phyloP scores from a whole-genome alignment of 2,329 filamentous ascomycete species.

The Parastagonospora avenae region DNA sequence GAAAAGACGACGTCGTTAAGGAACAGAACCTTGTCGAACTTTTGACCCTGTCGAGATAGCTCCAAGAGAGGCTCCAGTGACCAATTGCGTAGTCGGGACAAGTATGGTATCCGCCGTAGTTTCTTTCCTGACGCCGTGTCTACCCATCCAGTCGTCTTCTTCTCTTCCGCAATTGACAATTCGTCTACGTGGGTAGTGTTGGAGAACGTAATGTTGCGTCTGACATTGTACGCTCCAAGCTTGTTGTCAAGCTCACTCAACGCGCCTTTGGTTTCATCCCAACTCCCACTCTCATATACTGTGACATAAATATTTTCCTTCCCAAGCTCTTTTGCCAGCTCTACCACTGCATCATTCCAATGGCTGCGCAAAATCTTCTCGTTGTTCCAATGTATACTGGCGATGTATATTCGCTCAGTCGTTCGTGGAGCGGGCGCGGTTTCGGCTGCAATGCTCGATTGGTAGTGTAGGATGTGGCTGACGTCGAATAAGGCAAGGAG shows the following conservation, averaged over 20 bases:
- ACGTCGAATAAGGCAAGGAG: too few relatives aligned
- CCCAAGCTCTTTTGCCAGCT: slow-evolving; percentile 61
- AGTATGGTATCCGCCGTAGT: slow-evolving; percentile 69
- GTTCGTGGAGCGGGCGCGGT: neutral
- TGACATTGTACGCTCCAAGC: slow-evolving; percentile 58
- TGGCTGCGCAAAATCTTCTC: slow-evolving; percentile 63
- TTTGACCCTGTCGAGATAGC: slow-evolving; percentile 53
- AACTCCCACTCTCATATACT: slow-evolving; percentile 70
- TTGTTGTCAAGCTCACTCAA: slow-evolving; percentile 60
- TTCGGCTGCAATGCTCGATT: too few relatives aligned
- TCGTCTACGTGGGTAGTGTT: slow-evolving; percentile 51
- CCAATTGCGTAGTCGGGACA: slow-evolving; percentile 67
- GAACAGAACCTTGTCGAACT: slow-evolving; percentile 65
- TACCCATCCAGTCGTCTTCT: neutral
- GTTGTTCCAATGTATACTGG: slow-evolving; percentile 71
- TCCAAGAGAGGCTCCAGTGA: slow-evolving; percentile 63
- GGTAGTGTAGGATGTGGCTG: too few relatives aligned
- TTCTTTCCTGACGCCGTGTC: slow-evolving; percentile 56
- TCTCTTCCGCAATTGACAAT: neutral
- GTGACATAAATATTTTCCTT: slow-evolving; percentile 69
- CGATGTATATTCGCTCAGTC: neutral
- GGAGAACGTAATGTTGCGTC: slow-evolving; percentile 62
- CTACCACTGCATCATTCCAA: slow-evolving; percentile 66
- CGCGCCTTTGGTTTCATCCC: slow-evolving; percentile 67
- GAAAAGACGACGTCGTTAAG: slow-evolving; percentile 66